A percentile compares a stretch with the other conserved stretches of the same genome.
Conservation (phyloP, 257 asterid genomes). For the Fraxinus americana region DNA sequence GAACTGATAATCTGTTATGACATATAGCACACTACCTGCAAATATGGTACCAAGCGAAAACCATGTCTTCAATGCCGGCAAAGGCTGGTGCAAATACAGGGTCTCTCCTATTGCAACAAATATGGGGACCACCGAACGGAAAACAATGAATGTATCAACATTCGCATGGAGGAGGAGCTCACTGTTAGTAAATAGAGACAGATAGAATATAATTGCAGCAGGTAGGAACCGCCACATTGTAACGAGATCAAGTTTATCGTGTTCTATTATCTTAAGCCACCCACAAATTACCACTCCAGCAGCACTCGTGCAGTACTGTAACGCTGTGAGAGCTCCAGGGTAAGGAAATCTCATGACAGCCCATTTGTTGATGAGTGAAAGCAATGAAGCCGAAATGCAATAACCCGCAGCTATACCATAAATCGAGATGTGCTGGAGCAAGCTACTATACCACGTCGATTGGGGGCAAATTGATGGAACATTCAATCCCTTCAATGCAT, state of each 20-base stretch:
- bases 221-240: conserved; percentile 95
- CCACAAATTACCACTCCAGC: conserved; percentile 76
- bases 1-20: conserved; percentile 83
- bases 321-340: conserved; percentile 90
- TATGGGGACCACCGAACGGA: conserved; percentile 93
- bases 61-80: conserved; percentile 85
- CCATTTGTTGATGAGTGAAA: conserved; percentile 94
- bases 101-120: conserved; percentile 94
- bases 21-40: conserved; percentile 87
- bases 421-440: conserved; percentile 69
- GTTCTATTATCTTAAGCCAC: conserved; percentile 66
- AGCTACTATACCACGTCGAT: conserved; percentile 47
- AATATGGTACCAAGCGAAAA: conserved; percentile 73
- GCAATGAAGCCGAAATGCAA: conserved; percentile 83
- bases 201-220: conserved; percentile 81
- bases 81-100: conserved; percentile 84
- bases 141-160: conserved; percentile 88
- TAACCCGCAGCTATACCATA: conserved; percentile 95
- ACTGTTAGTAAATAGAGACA: conserved; percentile 85
- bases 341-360: conserved; percentile 95
- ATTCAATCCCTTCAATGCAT: conserved; percentile 25
- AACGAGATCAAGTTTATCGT: conserved; percentile 70
- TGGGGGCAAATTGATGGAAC: conserved; percentile 33
- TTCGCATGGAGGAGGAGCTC: conserved; percentile 97
- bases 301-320: conserved; percentile 91